A percentile compares a stretch with the other conserved stretches of the same genome.
phyloP scores from a whole-genome alignment of 2,329 filamentous ascomycete genomes.

The Lachnellula arida region DNA sequence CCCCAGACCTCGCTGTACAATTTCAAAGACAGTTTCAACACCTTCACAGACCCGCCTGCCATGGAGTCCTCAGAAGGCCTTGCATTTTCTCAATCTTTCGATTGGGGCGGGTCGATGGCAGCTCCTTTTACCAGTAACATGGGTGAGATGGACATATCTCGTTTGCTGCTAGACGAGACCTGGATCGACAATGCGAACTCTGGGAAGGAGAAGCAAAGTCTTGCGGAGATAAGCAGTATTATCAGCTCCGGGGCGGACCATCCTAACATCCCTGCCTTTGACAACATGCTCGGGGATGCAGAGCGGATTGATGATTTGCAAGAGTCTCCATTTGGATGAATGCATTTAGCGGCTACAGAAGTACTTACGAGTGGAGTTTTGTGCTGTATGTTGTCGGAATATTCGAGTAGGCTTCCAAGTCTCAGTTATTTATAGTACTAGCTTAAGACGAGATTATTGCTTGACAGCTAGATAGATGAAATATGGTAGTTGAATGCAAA shows the following conservation, averaged over 20 bases:
- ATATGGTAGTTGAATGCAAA: no score
- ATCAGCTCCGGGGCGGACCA: conserved; percentile 20
- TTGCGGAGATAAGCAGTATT: conserved; percentile 27
- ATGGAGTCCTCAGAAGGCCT: conserved; percentile 32
- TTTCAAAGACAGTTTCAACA: conserved; percentile 17
- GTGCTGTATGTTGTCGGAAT: no score
- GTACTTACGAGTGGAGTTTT: no score
- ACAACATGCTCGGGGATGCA: conserved; percentile 22
- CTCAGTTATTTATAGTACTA: no score
- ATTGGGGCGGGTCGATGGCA: conserved; percentile 40
- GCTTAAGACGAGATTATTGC: no score
- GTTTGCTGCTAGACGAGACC: conserved; percentile 53
- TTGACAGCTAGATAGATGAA: no score
- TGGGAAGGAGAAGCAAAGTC: conserved; percentile 25
- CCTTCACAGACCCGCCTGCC: conserved; percentile 19
- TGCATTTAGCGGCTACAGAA: no score
- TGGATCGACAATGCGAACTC: conserved; percentile 22
- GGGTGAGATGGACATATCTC: conserved; percentile 59
- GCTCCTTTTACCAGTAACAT: conserved; percentile 39
- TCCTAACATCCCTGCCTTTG: conserved; percentile 18
- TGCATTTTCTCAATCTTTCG: conserved; percentile 37
- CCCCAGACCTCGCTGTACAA: conserved; percentile 6
- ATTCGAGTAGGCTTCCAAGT: no score
- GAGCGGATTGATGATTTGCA: conserved; percentile 15
- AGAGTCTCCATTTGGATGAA: conserved; percentile 3